phyloP scores from a whole-genome alignment of 306 rosid genomes.

The Lathyrus aphaca region DNA sequence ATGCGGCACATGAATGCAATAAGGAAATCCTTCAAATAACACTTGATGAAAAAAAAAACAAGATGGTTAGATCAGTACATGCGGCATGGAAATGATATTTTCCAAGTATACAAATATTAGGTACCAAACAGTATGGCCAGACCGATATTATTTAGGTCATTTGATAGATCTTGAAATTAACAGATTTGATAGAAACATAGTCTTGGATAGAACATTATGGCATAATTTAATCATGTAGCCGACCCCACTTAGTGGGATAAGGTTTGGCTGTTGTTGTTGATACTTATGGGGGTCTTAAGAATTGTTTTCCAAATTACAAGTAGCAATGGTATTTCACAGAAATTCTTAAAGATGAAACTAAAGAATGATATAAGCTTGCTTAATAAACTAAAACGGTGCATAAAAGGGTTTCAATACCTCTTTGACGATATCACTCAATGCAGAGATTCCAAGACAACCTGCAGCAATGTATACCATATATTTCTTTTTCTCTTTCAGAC shows the following conservation, averaged over 20 bases:
- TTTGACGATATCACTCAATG: constrained; percentile 67
- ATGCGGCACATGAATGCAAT: not conserved
- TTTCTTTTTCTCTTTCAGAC: constrained; percentile 75
- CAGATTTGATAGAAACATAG: too few species aligned
- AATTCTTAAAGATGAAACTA: constrained; percentile 23
- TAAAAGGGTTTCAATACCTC: constrained; percentile 62
- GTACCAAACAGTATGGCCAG: constrained; percentile 10
- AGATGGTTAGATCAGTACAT: not conserved
- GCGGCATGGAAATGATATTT: not conserved
- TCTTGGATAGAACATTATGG: too few species aligned
- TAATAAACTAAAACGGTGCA: constrained; percentile 7
- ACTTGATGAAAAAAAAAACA: constrained; percentile 32
- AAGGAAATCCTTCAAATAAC: constrained; percentile 10
- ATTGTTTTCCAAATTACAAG: constrained; percentile 8
- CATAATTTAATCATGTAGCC: too few species aligned
- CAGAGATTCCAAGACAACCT: constrained; percentile 80
- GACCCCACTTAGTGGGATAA: too few species aligned
- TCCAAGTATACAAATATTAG: constrained; percentile 21
- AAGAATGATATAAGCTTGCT: constrained; percentile 3
- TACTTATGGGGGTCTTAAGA: constrained; percentile 3
- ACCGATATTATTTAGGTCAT: constrained; percentile 13
- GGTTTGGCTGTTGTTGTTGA: too few species aligned
- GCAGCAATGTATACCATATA: constrained; percentile 88
- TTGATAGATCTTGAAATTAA: not conserved
- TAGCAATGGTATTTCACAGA: constrained; percentile 22